A percentile compares a stretch with the other conserved stretches of the same genome.
Conservation (phyloP, 2,329 filamentous ascomycete species). For the Trichoderma harzianum region DNA sequence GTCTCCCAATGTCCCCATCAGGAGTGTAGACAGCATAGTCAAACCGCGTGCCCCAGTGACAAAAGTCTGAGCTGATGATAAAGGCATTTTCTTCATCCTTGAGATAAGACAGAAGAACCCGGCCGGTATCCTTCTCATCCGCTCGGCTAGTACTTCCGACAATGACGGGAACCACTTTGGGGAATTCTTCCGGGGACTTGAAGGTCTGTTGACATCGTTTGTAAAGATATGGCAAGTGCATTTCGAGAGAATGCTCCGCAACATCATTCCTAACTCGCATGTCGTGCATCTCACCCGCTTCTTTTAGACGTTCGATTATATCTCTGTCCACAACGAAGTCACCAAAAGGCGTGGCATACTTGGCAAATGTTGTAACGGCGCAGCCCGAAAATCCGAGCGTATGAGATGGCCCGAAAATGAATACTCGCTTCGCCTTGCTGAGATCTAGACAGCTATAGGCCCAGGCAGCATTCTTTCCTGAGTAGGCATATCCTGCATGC, state of each 20-base stretch:
- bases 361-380: slow-evolving; percentile 68
- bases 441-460: slow-evolving; percentile 89
- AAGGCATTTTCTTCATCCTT: slow-evolving; percentile 74
- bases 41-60: slow-evolving; percentile 89
- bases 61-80: slow-evolving; percentile 92
- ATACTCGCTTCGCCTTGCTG: slow-evolving; percentile 77
- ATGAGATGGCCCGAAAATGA: slow-evolving; percentile 90
- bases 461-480: slow-evolving; percentile 87
- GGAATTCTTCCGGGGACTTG: slow-evolving; percentile 53
- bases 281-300: slow-evolving; percentile 34
- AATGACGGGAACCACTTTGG: slow-evolving; percentile 79
- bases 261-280: slow-evolving; percentile 69
- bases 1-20: slow-evolving; percentile 38
- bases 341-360: slow-evolving; percentile 73
- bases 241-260: slow-evolving; percentile 89
- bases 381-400: slow-evolving; percentile 63
- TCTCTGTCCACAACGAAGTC: slow-evolving; percentile 61
- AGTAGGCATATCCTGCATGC: slow-evolving; percentile 92
- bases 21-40: slow-evolving; percentile 71
- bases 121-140: slow-evolving; percentile 67
- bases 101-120: slow-evolving; percentile 73
- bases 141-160: slow-evolving; percentile 66
- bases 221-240: slow-evolving; percentile 93
- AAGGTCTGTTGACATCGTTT: slow-evolving; percentile 61
- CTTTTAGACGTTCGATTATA: slow-evolving; percentile 49